A percentile compares a stretch with the other conserved stretches of the same genome.
These are phyloP conservation scores for Boletus subcaerulescens DNA, from an alignment of 768 basidiomycete species.

Conservation along the genomic window DNA sequence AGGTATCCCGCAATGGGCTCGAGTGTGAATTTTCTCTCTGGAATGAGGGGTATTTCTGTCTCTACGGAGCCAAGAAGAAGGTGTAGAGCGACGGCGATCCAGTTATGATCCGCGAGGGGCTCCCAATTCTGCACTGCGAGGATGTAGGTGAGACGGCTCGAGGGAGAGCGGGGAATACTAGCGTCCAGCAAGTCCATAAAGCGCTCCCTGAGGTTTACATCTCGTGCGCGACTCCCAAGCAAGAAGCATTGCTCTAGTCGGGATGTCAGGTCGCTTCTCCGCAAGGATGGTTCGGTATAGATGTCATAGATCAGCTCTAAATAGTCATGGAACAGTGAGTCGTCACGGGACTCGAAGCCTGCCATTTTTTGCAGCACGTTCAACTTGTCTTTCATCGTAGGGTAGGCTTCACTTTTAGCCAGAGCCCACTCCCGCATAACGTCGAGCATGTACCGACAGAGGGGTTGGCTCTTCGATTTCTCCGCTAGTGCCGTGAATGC, in stretches of 20 bases:
- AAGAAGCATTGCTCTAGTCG: conserved; percentile 92
- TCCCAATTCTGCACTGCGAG: conserved; percentile 96
- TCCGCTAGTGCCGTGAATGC: conserved; percentile 81
- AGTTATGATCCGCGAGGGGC: conserved; percentile 84
- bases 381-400: conserved; percentile 95
- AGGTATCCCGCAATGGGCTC: conserved; percentile 32
- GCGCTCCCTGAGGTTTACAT: conserved; percentile 70
- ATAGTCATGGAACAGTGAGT: conserved; percentile 78
- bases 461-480: conserved; percentile 74
- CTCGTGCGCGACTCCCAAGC: conserved; percentile 83
- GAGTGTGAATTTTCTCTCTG: conserved; percentile 39
- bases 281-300: conserved; percentile 81
- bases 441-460: conserved; percentile 85
- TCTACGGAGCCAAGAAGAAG: conserved; percentile 79
- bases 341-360: conserved; percentile 73
- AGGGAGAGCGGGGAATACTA: conserved; percentile 81
- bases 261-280: conserved; percentile 90
- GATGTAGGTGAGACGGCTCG: conserved; percentile 82
- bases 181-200: conserved; percentile 90
- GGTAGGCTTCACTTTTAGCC: conserved; percentile 78
- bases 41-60: conserved; percentile 39
- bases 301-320: conserved; percentile 91
- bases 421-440: conserved; percentile 90
- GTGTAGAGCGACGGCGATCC: conserved; percentile 90
- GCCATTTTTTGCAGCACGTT: conserved; percentile 86